A percentile compares a stretch with the other conserved stretches of the same genome.
Evolutionary conservation across 441 rosid species (phyloP).

Genomic region (Theobroma grandiflorum): DNA sequence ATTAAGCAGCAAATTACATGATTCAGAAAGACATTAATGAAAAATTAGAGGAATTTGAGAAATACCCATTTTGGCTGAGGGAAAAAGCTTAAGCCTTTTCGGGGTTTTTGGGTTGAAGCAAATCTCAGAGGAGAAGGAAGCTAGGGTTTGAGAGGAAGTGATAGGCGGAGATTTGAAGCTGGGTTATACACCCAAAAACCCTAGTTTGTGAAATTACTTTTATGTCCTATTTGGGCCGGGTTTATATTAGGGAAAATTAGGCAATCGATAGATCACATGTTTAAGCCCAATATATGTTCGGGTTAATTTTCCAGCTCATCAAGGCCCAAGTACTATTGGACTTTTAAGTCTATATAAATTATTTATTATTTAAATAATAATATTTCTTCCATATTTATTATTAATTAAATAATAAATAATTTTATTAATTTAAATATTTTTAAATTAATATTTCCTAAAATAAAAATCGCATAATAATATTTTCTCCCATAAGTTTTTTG

Average conservation of each 20-base stretch:
- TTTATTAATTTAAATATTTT: too few species aligned
- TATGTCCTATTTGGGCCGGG: background rate
- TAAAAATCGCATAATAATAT: too few species aligned
- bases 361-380: too few species aligned
- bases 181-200: constrained; percentile 29
- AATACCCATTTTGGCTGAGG: constrained; percentile 50
- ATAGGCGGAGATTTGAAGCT: background rate
- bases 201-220: constrained; percentile 32
- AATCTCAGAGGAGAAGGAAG: constrained; percentile 3
- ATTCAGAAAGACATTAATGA: background rate
- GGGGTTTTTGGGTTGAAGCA: background rate
- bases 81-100: background rate
- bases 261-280: background rate
- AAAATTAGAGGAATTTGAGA: background rate
- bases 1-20: background rate
- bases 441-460: too few species aligned
- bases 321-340: background rate
- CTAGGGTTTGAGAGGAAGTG: constrained; percentile 16
- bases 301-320: background rate
- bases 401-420: too few species aligned
- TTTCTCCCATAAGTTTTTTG: too few species aligned
- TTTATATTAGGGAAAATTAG: background rate
- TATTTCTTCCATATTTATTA: too few species aligned
- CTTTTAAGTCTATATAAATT: too few species aligned
- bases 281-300: background rate